Base-by-base conservation (phyloP, 2,329 filamentous ascomycete genomes). In the Aureobasidium musti region DNA sequence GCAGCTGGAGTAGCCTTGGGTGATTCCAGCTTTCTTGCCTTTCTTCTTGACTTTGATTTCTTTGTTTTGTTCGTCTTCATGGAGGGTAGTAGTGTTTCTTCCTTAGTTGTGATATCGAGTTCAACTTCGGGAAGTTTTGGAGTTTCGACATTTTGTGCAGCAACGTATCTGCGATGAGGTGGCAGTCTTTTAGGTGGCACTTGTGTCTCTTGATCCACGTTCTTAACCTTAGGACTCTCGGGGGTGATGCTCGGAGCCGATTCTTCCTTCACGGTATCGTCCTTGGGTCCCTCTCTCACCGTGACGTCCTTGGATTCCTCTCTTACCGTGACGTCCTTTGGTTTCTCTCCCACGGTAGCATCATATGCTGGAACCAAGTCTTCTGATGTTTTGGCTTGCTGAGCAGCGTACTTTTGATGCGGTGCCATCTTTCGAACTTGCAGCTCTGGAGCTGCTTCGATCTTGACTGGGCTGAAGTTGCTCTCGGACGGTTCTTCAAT, bases 81-180 rank as follows among this genome's bases (percentile, higher is more conserved):
- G 11, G 33, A 35, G 11, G 8, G 5, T 35, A 35, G 33, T 10
- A 11, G 33, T 11, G 33, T 35, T 8, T 54, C 8, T 1, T 54
- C 30, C 30, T 37, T 35, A 10, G 28, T 13, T 1, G 19, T 37
- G 10, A 21, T 35, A 1, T 19, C 17, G 10, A 10, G 33, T 35
- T 57, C 35, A 10, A 11, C 53, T 57, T 17, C 23, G 10, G 53
- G 6, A 28, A 43, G 6, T 26, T 63, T 69, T 2, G 72, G 67
- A 28, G 69, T 56, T n/a, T 74, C 69, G 30, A 14, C 8, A n/a
- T 39, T 14, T 39, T 23, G 50, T 23, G 19, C 3, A 37, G 50
- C 8, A 54, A n/a, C 71, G 53, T 10, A 33, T 67, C 56, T 57
- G n/a, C 21, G 30, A 26, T 53, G 56, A 21, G 45, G 57, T 19